A percentile compares a stretch with the other conserved stretches of the same genome.
Evolutionary conservation across 768 basidiomycete species (phyloP).

Genomic region (Pleurotus giganteus): DNA sequence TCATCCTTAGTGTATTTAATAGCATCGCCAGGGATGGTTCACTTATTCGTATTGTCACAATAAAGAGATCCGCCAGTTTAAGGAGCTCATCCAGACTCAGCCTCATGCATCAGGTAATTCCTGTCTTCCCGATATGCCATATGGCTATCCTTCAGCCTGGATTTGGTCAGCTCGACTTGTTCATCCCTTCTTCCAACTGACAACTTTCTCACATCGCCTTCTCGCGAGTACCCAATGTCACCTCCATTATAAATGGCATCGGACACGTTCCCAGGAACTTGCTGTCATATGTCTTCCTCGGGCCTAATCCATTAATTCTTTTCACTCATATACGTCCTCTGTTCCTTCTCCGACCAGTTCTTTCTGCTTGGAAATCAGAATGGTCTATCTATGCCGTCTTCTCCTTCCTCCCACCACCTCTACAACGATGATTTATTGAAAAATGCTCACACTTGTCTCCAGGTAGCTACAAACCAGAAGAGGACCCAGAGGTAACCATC

Average conservation of each 20-base stretch:
- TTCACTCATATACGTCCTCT: not conserved
- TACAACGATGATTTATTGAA: not conserved
- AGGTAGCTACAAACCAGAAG: slow-evolving; percentile 78
- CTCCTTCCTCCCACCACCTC: not conserved
- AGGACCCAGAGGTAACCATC: slow-evolving; percentile 76
- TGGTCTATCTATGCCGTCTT: not conserved
- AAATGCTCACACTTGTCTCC: slow-evolving; percentile 8
- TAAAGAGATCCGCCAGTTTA: slow-evolving; percentile 93
- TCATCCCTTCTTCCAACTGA: slow-evolving; percentile 17
- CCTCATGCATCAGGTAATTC: slow-evolving; percentile 61
- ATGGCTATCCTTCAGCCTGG: slow-evolving; percentile 25
- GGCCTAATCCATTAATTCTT: not conserved
- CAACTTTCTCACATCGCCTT: slow-evolving; percentile 9
- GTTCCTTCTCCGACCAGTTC: not conserved
- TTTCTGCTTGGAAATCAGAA: not conserved
- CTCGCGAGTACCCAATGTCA: not conserved
- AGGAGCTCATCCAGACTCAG: slow-evolving; percentile 68
- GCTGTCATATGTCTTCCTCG: slow-evolving; percentile 6
- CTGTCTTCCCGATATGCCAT: slow-evolving; percentile 18
- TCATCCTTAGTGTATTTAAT: slow-evolving; percentile 30
- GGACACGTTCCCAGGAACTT: slow-evolving; percentile 8
- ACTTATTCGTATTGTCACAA: slow-evolving; percentile 98
- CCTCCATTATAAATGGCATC: not conserved
- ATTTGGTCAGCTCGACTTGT: slow-evolving; percentile 21
- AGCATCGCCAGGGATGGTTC: slow-evolving; percentile 93